phyloP scores from a whole-genome alignment of 139 green algal species.

The Nannochloris sp. region DNA sequence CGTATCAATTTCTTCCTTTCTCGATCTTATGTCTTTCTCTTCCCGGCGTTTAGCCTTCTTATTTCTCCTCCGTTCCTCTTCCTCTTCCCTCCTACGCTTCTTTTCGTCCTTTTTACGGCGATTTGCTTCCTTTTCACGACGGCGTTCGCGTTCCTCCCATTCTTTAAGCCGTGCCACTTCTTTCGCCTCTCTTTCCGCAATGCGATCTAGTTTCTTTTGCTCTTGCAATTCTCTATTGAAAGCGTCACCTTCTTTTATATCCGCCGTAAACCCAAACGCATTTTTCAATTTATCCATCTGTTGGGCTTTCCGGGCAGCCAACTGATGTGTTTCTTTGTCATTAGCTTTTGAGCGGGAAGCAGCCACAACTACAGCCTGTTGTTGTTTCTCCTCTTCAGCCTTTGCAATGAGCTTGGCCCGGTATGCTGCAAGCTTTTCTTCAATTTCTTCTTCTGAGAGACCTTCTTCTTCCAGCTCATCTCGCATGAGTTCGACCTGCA shows the following conservation, averaged over 20 bases:
- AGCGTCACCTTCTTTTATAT: constrained; percentile 78
- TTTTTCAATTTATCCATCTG: constrained; percentile 71
- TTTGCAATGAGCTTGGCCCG: constrained; percentile 1
- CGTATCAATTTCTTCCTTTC: too few relatives aligned
- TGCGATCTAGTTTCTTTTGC: constrained; percentile 35
- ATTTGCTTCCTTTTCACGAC: constrained; percentile 17
- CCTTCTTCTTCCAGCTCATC: constrained; percentile 81
- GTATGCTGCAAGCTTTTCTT: constrained; percentile 26
- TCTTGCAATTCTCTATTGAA: constrained; percentile 85
- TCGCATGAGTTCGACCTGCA: constrained; percentile 71
- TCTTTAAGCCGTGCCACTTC: background rate
- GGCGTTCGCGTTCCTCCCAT: constrained; percentile 17
- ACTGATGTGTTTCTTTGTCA: constrained; percentile 68
- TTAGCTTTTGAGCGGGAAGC: background rate
- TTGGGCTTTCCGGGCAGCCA: constrained; percentile 67
- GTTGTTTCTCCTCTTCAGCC: constrained; percentile 25
- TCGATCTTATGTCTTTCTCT: constrained; percentile 1
- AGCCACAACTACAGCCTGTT: background rate
- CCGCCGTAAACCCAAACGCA: constrained; percentile 53
- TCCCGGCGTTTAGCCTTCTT: background rate
- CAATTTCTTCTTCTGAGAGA: constrained; percentile 50
- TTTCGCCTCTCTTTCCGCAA: constrained; percentile 32
- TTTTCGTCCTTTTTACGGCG: constrained; percentile 16
- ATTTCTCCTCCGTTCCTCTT: constrained; percentile 3
- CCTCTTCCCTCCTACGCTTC: constrained; percentile 8